A percentile compares a stretch with the other conserved stretches of the same genome.
Conservation (phyloP, 2,329 filamentous ascomycete genomes). For the Sarocladiaceae sp. region DNA sequence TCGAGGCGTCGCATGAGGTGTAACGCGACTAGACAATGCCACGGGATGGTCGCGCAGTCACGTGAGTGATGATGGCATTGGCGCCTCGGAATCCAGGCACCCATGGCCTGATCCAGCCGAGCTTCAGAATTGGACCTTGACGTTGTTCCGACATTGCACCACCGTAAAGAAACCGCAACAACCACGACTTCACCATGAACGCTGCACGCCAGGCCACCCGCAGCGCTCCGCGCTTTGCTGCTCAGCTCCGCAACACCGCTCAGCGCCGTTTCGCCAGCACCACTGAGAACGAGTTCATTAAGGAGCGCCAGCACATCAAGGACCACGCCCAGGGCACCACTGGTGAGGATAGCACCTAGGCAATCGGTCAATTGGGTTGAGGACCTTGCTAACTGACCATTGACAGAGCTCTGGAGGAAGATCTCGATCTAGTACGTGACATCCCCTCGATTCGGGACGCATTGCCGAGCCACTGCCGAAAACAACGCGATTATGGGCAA, state of each 20-base stretch:
- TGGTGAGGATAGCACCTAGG: slow-evolving; percentile 50
- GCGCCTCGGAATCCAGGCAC: slow-evolving; percentile 13
- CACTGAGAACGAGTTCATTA: slow-evolving; percentile 88
- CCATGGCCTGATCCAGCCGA: slow-evolving; percentile 14
- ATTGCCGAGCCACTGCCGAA: slow-evolving; percentile 3
- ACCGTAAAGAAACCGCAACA: slow-evolving; percentile 15
- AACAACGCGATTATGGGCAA: slow-evolving; percentile 9
- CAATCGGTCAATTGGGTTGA: slow-evolving; percentile 17
- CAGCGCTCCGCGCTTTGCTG: slow-evolving; percentile 54
- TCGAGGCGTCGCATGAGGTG: slow-evolving; percentile 4
- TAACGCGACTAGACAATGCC: background rate
- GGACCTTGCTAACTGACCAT: slow-evolving; percentile 31
- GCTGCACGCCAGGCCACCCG: slow-evolving; percentile 56
- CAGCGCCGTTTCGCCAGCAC: slow-evolving; percentile 69
- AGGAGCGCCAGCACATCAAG: slow-evolving; percentile 85
- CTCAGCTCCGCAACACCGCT: slow-evolving; percentile 51
- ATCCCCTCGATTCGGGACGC: slow-evolving; percentile 10
- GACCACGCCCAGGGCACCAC: slow-evolving; percentile 79
- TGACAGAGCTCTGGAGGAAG: slow-evolving; percentile 85
- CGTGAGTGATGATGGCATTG: slow-evolving; percentile 8
- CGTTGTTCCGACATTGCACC: slow-evolving; percentile 12
- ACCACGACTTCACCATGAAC: slow-evolving; percentile 47
- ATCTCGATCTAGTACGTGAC: slow-evolving; percentile 84
- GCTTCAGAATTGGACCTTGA: slow-evolving; percentile 19
- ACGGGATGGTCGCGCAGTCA: slow-evolving; percentile 9